Evolutionary conservation across 495 filamentous ascomycete genomes (phyloP), one percentile per base, ranked within the genome.

Genomic region (Copromyces sp.): DNA sequence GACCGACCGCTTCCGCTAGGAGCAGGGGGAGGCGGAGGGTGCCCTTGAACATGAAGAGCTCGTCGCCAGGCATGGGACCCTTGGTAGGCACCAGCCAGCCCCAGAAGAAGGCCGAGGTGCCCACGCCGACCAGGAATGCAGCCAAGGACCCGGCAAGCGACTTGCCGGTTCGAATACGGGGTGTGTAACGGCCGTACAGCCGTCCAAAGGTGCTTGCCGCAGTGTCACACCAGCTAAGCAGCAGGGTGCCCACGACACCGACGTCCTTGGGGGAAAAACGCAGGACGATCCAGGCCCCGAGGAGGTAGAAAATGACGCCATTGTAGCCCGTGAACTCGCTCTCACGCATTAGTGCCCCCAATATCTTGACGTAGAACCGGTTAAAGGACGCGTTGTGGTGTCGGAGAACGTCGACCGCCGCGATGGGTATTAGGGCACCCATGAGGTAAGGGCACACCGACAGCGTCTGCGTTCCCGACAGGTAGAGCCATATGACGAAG

Each of bases 191-290:
- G 42, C 95, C 93, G 79, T 91, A 98, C 5, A 94, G 81, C 59
- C 95, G 87, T 45, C 95, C 95, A 71, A 98, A 91, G 0, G 95
- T 99, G 76, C 91, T 94, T 3, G 95, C 95, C 45, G 95, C 96
- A 6, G 96, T 98, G 78, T 99, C 95, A 80, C 95, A 99, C 95
- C 95, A 99, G 76, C 91, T 94, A 9, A 99, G 87, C 69, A 99
- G 86, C 72, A 98, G 84, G 16, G 97, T 90, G 32, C 90, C 88
- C 85, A 99, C 90, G 9, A 97, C 89, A 3, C 90, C 93, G n/a
- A 98, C 88, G 75, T 99, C 95, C 81, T 98, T 98, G 37, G 94
- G 94, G 80, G 94, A 94, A 81, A 93, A 94, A 72, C 88, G 86
- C 53, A 99, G 86, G 35, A 93, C 94, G 20, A 89, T 86, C 85